Evolutionary conservation across 441 rosid genomes (phyloP), one percentile per base, ranked within the genome.

Genomic region (Syzygium malaccense): DNA sequence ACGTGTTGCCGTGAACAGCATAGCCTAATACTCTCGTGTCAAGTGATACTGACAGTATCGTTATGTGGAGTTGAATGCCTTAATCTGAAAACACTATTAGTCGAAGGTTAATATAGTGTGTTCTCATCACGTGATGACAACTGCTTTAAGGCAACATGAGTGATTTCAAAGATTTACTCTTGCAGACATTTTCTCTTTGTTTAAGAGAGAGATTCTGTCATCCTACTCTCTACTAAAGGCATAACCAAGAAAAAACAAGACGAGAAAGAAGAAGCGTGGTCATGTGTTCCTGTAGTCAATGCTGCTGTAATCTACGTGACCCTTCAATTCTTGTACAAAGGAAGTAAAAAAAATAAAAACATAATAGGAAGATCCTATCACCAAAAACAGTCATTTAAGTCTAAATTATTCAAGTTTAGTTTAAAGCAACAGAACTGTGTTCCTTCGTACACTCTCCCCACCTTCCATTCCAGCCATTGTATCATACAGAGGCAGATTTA

Each of bases 401-500:
- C 83, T 75, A 75, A 49, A 75, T 37, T 75, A 37, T 25, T 75
- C n/a, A 12, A 37, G 83, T 37, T 71, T 37, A 20, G 51, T 20
- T 41, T 75, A 45, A 12, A 75, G 83, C 1, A 23, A 41, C 0
- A 37, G 51, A 7, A 20, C 37, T 23, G 51, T 20, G n/a, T 1
- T 85, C 64, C 48, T 32, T 85, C n/a, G 55, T 3, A 20, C 90
- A 85, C 88, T 87, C 86, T 96, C 99, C 23, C 93, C 96, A 14
- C 92, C 94, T 71, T 93, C 95, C 94, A 97, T 84, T 86, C 99
- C 99, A 54, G 87, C 88, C 93, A 97, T 94, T 9, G 99, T 97
- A 89, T 97, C 99, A 85, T 96, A 97, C 86, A 97, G 86, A 1
- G 99, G 99, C 93, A 90, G 92, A 88, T 96, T 94, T 56, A 97